Evolutionary conservation across 2,329 filamentous ascomycete genomes (phyloP).

Genomic region (Colletotrichum liaoningense): DNA sequence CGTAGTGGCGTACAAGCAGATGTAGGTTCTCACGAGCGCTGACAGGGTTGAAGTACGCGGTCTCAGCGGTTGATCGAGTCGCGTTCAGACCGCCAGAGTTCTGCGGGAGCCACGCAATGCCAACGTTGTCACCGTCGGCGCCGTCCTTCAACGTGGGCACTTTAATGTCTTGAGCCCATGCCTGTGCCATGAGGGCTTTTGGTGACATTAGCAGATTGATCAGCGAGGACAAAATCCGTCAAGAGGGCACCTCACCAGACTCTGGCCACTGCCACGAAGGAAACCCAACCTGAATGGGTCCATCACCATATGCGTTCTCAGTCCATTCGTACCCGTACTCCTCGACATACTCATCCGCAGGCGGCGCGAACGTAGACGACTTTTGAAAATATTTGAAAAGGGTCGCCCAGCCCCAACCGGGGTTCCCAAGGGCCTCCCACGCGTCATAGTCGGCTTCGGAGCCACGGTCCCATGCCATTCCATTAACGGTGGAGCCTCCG

Average conservation of each 20-base stretch:
- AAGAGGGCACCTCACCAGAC: constrained; percentile 17
- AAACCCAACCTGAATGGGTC: constrained; percentile 39
- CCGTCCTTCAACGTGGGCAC: constrained; percentile 35
- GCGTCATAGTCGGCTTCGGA: constrained; percentile 44
- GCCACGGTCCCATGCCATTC: constrained; percentile 44
- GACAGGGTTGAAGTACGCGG: constrained; percentile 38
- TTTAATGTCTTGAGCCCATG: constrained; percentile 37
- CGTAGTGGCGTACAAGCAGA: constrained; percentile 38
- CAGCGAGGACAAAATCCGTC: background rate
- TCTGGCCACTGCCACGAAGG: constrained; percentile 42
- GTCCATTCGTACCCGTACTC: constrained; percentile 23
- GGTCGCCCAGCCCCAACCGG: constrained; percentile 49
- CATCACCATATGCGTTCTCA: constrained; percentile 23
- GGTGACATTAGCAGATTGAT: background rate
- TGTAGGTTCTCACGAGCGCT: constrained; percentile 37
- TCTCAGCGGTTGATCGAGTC: constrained; percentile 38
- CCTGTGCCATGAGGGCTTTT: constrained; percentile 28
- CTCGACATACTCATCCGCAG: constrained; percentile 23
- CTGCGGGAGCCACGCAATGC: constrained; percentile 39
- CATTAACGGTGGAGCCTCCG: constrained; percentile 45
- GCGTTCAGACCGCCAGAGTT: constrained; percentile 37
- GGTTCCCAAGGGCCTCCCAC: constrained; percentile 51
- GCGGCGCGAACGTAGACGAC: constrained; percentile 38
- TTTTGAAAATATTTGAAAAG: constrained; percentile 46
- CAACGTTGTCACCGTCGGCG: constrained; percentile 40